Evolutionary conservation across 2,329 filamentous ascomycete species (phyloP), one percentile per base, ranked within the genome.

Genomic region (Raffaelea deltoideospora): DNA sequence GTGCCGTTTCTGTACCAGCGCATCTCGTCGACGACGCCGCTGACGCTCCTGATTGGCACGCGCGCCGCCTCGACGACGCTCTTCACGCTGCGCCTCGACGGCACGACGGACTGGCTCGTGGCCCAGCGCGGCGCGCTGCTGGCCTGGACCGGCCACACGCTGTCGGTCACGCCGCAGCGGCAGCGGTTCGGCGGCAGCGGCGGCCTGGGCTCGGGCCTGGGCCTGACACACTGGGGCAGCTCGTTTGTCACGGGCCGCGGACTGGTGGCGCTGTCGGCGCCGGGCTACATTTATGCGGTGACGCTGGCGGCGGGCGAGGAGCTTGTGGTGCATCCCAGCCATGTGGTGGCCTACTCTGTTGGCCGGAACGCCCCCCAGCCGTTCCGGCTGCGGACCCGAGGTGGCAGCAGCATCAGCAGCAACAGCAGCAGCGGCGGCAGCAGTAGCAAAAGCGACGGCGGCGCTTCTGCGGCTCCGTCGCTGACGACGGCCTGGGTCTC

Each of bases 1-100:
- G 80, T 96, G 35, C 90, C 90, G 1, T 98, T 98, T 59, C 69
- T 98, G 42, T 96, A 96, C 61, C 88, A 96, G 60, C 67, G 81
- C 59, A 74, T 96, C 46, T 79, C 85, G 24, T 88, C 88, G 1
- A 86, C 87, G 1, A 82, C 77, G 33, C 87, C 90, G 2, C 72
- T 95, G 46, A 93, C 82, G 31, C 86, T 86, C 23, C 64, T 98
- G 44, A 80, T 98, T 48, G 82, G 83, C 22, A 86, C 88, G 19
- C 90, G 86, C 54, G 85, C 85, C 5, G 76, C 84, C 5, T 76
- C 79, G 36, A 90, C 87, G 1, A 87, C 86, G 6, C 87, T 98
- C 48, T 77, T 82, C 11, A 75, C 93, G 8, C 69, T 98, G 20
- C 81, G 88, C 53, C 72, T 98, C 35, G 86, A 98, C 61, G 90